phyloP scores from a whole-genome alignment of 352 stramenopile genomes.

The Globisporangium polare region DNA sequence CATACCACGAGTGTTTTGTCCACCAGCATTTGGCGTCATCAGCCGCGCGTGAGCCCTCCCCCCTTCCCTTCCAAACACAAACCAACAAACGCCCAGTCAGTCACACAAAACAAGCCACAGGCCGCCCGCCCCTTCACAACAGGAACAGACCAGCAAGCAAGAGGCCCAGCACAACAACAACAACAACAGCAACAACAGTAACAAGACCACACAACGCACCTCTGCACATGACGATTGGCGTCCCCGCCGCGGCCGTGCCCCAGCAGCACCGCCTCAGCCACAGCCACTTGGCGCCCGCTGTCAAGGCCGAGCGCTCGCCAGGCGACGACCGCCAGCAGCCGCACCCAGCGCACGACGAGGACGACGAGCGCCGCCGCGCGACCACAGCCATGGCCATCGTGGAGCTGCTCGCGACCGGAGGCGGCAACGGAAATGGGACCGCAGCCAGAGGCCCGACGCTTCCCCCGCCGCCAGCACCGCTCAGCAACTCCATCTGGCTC shows the following conservation, averaged over 20 bases:
- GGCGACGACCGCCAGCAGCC: not conserved
- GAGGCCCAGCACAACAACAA: too few species aligned
- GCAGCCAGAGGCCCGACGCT: not conserved
- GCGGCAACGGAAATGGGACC: not conserved
- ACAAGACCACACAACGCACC: not conserved
- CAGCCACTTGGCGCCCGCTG: not conserved
- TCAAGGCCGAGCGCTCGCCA: not conserved
- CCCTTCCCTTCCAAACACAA: not conserved
- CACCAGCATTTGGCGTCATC: conserved; percentile 7
- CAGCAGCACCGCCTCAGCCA: too few species aligned
- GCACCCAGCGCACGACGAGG: conserved; percentile 6
- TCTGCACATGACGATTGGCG: not conserved
- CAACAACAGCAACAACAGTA: too few species aligned
- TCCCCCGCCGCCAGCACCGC: not conserved
- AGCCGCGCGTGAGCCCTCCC: not conserved
- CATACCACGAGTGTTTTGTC: conserved; percentile 4
- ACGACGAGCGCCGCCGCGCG: conserved; percentile 10
- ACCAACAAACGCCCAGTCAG: not conserved
- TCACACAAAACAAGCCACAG: not conserved
- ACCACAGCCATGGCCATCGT: conserved; percentile 16
- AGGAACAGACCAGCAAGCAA: too few species aligned
- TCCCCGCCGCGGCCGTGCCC: not conserved
- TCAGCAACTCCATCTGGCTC: conserved; percentile 1
- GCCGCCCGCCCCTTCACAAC: not conserved
- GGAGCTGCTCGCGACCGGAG: conserved; percentile 9